phyloP scores from a whole-genome alignment of 306 rosid genomes.

The Bauhinia variegata region DNA sequence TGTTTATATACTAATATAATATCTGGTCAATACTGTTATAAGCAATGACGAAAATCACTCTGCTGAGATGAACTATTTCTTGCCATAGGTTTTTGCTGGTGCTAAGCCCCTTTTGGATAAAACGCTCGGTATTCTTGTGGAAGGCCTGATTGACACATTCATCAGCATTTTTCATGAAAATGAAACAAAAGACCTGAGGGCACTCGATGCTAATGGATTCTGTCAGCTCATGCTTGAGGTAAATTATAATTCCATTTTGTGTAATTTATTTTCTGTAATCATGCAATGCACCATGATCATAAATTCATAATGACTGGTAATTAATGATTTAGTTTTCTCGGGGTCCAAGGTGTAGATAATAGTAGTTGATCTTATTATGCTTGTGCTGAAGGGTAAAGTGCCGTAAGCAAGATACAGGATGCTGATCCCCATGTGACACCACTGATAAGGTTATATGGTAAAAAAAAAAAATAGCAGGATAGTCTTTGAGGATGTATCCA shows the following conservation, averaged over 20 bases:
- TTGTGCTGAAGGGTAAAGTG: neutral
- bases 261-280: conserved; percentile 16
- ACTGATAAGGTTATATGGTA: too few species aligned
- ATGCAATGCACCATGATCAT: neutral
- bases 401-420: too few species aligned
- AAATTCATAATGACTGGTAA: neutral
- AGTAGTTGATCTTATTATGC: conserved; percentile 7
- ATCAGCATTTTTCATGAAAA: conserved; percentile 89
- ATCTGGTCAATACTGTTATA: conserved; percentile 5
- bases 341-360: neutral
- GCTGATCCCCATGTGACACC: too few species aligned
- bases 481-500: too few species aligned
- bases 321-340: neutral
- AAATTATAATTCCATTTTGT: conserved; percentile 31
- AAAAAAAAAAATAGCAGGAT: too few species aligned
- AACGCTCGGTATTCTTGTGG: conserved; percentile 96
- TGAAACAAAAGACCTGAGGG: conserved; percentile 66
- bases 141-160: conserved; percentile 94
- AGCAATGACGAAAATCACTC: conserved; percentile 20
- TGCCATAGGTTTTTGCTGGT: conserved; percentile 85
- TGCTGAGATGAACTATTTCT: conserved; percentile 31
- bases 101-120: conserved; percentile 91
- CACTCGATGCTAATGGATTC: conserved; percentile 85
- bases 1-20: conserved; percentile 8
- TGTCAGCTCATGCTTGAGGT: conserved; percentile 99